Evolutionary conservation across 192 early-diverging fungal genomes (phyloP).

Genomic region (Coemansia sp.): DNA sequence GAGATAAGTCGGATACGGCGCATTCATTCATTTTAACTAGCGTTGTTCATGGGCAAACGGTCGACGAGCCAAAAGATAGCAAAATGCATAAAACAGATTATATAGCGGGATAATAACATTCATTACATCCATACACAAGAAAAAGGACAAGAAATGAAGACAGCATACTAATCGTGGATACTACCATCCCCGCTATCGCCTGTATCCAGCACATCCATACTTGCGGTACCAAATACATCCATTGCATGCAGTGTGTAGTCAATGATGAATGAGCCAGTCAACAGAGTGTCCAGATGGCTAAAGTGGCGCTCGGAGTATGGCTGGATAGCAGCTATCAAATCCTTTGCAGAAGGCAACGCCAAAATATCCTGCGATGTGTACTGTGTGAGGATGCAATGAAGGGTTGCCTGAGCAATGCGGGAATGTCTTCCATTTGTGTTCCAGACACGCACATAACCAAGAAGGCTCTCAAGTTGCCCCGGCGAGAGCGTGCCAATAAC

Average conservation of each 20-base stretch:
- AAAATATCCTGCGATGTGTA: slow-evolving; percentile 68
- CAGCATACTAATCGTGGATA: neutral
- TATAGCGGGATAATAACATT: neutral
- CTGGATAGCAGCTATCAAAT: slow-evolving; percentile 76
- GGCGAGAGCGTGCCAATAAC: slow-evolving; percentile 63
- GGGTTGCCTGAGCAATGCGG: slow-evolving; percentile 73
- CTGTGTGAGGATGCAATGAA: slow-evolving; percentile 72
- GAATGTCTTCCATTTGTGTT: slow-evolving; percentile 88
- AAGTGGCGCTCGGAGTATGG: slow-evolving; percentile 94
- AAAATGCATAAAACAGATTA: too few relatives aligned
- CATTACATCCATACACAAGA: neutral
- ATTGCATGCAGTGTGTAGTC: slow-evolving; percentile 90
- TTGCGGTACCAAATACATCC: slow-evolving; percentile 52
- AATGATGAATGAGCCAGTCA: slow-evolving; percentile 82
- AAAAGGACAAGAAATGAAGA: neutral
- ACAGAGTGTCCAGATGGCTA: slow-evolving; percentile 69
- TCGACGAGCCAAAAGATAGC: too few relatives aligned
- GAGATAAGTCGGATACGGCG: too few relatives aligned
- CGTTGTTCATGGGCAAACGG: too few relatives aligned
- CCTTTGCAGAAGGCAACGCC: slow-evolving; percentile 77
- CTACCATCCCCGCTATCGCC: neutral
- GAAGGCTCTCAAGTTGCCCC: slow-evolving; percentile 74
- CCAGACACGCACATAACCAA: slow-evolving; percentile 88
- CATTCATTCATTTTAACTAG: too few relatives aligned
- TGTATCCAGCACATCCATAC: slow-evolving; percentile 17